Evolutionary conservation across 768 basidiomycete genomes (phyloP).

Genomic region (Tubosaeta sp.): DNA sequence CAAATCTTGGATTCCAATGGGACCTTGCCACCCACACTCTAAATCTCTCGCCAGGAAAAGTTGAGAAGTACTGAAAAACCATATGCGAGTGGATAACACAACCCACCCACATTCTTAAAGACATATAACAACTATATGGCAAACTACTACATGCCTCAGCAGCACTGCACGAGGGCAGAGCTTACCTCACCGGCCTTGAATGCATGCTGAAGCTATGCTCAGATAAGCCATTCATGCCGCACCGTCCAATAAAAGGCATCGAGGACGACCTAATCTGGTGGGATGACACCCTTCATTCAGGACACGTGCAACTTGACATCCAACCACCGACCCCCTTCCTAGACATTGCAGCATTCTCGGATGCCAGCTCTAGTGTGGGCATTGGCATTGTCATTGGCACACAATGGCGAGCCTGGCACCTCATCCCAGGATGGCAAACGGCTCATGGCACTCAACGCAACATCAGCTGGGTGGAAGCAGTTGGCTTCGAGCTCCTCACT

Average conservation of each 20-base stretch:
- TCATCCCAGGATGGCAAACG: not conserved
- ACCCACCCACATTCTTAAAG: not conserved
- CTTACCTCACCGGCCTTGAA: slow-evolving; percentile 41
- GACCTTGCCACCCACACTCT: slow-evolving; percentile 22
- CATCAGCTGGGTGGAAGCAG: not conserved
- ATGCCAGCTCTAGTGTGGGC: slow-evolving; percentile 9
- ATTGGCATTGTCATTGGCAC: not conserved
- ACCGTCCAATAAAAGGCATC: not conserved
- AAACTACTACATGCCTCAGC: slow-evolving; percentile 13
- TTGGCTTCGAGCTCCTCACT: not conserved
- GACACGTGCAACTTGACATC: no score
- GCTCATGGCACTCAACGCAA: rapidly evolving
- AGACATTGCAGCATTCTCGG: not conserved
- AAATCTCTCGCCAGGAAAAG: slow-evolving; percentile 25
- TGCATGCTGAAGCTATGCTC: slow-evolving; percentile 28
- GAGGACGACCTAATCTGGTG: not conserved
- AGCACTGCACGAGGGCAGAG: slow-evolving; percentile 29
- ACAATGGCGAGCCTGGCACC: not conserved
- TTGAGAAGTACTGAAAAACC: slow-evolving; percentile 1
- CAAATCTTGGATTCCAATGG: slow-evolving; percentile 35
- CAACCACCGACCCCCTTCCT: not conserved
- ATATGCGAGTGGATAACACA: not conserved
- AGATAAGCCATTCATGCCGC: slow-evolving; percentile 31
- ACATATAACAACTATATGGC: slow-evolving; percentile 3
- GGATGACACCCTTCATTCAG: not conserved